Conservation (phyloP, 1,284 basidiomycete species). For the Exobasidium cylindrosporum region DNA sequence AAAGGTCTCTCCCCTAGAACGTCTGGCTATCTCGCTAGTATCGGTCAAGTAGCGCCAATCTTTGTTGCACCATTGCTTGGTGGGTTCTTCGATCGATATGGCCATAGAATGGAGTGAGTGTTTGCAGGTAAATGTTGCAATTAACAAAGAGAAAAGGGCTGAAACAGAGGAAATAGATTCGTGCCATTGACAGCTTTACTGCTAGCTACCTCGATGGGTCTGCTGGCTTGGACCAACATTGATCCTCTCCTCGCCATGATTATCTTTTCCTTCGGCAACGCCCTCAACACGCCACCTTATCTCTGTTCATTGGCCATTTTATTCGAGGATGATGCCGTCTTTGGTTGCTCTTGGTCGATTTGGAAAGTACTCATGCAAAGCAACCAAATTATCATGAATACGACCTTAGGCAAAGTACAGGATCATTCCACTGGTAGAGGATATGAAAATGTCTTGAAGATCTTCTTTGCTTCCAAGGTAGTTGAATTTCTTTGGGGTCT, state of each 20-base stretch:
- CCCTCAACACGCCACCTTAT: constrained; percentile 56
- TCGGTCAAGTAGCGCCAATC: constrained; percentile 58
- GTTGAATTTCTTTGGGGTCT: constrained; percentile 55
- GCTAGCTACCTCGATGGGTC: constrained; percentile 56
- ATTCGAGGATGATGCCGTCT: constrained; percentile 53
- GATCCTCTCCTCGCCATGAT: constrained; percentile 56
- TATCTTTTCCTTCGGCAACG: constrained; percentile 55
- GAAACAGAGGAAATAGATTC: no score
- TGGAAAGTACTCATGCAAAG: constrained; percentile 56
- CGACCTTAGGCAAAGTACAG: constrained; percentile 57
- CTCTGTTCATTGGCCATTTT: constrained; percentile 57
- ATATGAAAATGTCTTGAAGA: constrained; percentile 56
- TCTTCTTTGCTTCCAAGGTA: constrained; percentile 58
- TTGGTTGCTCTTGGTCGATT: constrained; percentile 59
- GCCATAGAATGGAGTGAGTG: constrained; percentile 41
- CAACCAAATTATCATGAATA: constrained; percentile 55
- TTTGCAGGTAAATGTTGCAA: not conserved
- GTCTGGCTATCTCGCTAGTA: constrained; percentile 57
- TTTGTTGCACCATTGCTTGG: constrained; percentile 56
- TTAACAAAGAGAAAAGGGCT: no score
- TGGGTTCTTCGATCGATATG: constrained; percentile 39
- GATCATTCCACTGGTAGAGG: constrained; percentile 48
- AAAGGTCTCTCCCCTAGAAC: constrained; percentile 56
- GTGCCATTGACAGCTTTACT: constrained; percentile 45
- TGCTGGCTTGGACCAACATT: constrained; percentile 57